These are phyloP conservation scores for Funneliformis caledonium DNA, from an alignment of 371 early-diverging fungal species.

Conservation along the genomic window DNA sequence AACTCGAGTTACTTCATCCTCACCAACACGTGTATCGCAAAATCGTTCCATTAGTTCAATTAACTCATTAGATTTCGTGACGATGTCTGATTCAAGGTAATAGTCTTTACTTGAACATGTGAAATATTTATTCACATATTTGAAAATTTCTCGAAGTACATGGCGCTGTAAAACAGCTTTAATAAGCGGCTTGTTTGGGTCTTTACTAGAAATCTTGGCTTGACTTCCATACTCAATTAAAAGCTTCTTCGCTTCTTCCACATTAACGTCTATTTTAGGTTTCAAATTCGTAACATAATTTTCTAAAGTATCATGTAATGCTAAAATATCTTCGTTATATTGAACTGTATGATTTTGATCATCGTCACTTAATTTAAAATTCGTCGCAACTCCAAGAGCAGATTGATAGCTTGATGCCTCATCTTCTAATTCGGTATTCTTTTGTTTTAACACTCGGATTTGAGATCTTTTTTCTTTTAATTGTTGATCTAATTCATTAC, in stretches of 20 bases:
- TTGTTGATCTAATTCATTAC: neutral
- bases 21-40: neutral
- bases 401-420: neutral
- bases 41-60: neutral
- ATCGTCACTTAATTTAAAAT: neutral
- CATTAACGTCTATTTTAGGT: neutral
- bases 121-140: neutral
- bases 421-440: neutral
- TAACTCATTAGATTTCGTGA: neutral
- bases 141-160: neutral
- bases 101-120: too few species aligned
- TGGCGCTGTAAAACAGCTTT: slow-evolving; percentile 3
- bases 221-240: neutral
- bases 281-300: neutral
- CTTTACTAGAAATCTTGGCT: neutral
- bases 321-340: neutral
- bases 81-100: neutral
- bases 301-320: neutral
- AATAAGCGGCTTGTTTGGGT: neutral
- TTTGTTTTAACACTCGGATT: neutral
- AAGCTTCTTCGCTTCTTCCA: neutral
- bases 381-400: neutral
- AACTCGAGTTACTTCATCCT: slow-evolving; percentile 20
- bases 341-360: neutral
- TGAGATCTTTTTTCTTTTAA: neutral